phyloP scores from a whole-genome alignment of 2,329 filamentous ascomycete species.

The Endothia cerciana region DNA sequence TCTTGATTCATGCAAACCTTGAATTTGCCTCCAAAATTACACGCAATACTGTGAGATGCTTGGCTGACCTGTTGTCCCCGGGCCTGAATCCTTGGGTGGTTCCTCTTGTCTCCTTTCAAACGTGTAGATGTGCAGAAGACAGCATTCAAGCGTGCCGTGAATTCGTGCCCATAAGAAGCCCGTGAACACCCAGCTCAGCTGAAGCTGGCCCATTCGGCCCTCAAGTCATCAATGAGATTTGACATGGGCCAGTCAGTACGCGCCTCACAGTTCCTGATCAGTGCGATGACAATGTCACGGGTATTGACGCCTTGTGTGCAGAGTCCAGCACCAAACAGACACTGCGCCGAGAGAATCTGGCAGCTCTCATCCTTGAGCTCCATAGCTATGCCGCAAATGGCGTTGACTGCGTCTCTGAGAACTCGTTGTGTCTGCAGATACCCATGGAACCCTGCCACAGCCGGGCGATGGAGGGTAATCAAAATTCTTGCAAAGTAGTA shows the following conservation, averaged over 20 bases:
- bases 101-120: neutral
- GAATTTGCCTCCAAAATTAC: neutral
- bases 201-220: slow-evolving; percentile 36
- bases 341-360: slow-evolving; percentile 49
- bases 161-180: neutral
- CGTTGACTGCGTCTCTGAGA: slow-evolving; percentile 51
- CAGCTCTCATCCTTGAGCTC: slow-evolving; percentile 45
- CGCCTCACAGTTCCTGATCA: slow-evolving; percentile 43
- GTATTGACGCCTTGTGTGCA: slow-evolving; percentile 45
- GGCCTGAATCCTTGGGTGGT: neutral
- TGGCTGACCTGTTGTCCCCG: neutral
- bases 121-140: neutral
- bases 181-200: neutral
- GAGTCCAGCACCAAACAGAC: slow-evolving; percentile 47
- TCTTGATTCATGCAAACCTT: neutral
- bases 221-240: slow-evolving; percentile 36
- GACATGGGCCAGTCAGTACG: slow-evolving; percentile 47
- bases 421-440: slow-evolving; percentile 48
- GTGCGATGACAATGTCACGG: slow-evolving; percentile 41
- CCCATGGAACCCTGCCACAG: slow-evolving; percentile 50
- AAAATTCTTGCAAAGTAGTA: slow-evolving; percentile 58
- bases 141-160: neutral
- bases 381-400: slow-evolving; percentile 54
- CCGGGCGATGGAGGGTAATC: slow-evolving; percentile 55
- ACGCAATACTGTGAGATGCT: neutral